Conservation (phyloP, 2,329 filamentous ascomycete species). For the Huntiella savannae region DNA sequence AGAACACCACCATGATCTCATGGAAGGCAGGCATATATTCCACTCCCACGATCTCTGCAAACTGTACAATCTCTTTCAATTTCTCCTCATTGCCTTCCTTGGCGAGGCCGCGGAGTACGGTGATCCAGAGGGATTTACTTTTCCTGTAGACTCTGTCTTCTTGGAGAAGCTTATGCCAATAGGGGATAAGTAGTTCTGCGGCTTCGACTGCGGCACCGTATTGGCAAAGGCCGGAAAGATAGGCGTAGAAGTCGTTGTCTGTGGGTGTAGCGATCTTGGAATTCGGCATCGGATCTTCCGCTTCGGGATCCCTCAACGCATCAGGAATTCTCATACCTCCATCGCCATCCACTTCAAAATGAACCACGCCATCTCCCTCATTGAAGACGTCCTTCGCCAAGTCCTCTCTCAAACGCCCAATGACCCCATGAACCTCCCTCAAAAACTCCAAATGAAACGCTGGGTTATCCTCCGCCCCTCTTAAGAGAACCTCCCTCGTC, state of each 20-base stretch:
- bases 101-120: constrained; percentile 41
- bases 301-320: constrained; percentile 11
- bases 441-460: constrained; percentile 29
- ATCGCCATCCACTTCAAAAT: constrained; percentile 13
- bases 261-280: constrained; percentile 2
- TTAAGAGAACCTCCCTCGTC: constrained; percentile 26
- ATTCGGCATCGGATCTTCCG: constrained; percentile 5
- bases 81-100: constrained; percentile 37
- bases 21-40: constrained; percentile 28
- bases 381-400: constrained; percentile 12
- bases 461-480: constrained; percentile 24
- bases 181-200: constrained; percentile 4
- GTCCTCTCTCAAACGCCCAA: constrained; percentile 11
- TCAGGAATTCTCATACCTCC: constrained; percentile 1
- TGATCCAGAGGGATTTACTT: constrained; percentile 24
- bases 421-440: constrained; percentile 22
- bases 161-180: constrained; percentile 9
- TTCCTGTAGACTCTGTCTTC: constrained; percentile 10
- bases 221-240: constrained; percentile 30
- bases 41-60: constrained; percentile 29
- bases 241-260: constrained; percentile 22
- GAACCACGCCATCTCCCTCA: constrained; percentile 8
- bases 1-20: constrained; percentile 40
- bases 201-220: constrained; percentile 38
- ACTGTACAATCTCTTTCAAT: constrained; percentile 34